Percentiles rank a stretch among this genome's conserved stretches.
Conservation (phyloP, 495 filamentous ascomycete species). For the Umbilicaria muhlenbergii region DNA sequence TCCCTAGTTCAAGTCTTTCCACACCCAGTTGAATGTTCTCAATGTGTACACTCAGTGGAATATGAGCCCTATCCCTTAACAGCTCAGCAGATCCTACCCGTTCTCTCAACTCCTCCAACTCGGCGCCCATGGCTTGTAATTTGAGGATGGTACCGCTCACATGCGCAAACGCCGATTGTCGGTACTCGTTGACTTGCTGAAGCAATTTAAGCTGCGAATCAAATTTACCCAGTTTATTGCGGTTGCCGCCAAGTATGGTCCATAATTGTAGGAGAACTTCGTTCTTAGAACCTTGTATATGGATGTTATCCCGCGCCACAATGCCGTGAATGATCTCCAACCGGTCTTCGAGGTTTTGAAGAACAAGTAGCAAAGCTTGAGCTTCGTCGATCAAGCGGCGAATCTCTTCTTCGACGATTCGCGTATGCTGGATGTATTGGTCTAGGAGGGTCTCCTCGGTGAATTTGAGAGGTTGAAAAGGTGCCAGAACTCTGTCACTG, state of each 20-base stretch:
- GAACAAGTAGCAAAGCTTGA: slow-evolving; percentile 38
- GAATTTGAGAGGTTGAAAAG: slow-evolving; percentile 38
- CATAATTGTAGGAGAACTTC: slow-evolving; percentile 51
- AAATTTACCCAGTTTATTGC: slow-evolving; percentile 34
- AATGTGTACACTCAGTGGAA: slow-evolving; percentile 52
- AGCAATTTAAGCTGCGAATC: slow-evolving; percentile 42
- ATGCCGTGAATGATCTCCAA: slow-evolving; percentile 49
- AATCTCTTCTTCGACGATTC: slow-evolving; percentile 49
- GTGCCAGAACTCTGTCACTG: slow-evolving; percentile 30
- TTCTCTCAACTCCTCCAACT: slow-evolving; percentile 52
- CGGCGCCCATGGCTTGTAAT: slow-evolving; percentile 47
- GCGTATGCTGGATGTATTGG: slow-evolving; percentile 49
- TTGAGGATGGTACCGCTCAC: slow-evolving; percentile 44
- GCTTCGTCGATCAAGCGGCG: slow-evolving; percentile 45
- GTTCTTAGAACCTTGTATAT: slow-evolving; percentile 31
- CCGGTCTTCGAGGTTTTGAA: slow-evolving; percentile 45
- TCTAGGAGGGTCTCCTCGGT: slow-evolving; percentile 37
- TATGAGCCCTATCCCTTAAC: slow-evolving; percentile 25
- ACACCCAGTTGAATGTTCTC: slow-evolving; percentile 52
- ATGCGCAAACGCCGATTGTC: slow-evolving; percentile 41
- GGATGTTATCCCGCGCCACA: slow-evolving; percentile 35
- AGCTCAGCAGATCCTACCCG: slow-evolving; percentile 45
- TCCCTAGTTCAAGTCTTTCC: slow-evolving; percentile 43
- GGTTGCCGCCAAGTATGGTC: slow-evolving; percentile 54
- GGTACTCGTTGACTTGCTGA: slow-evolving; percentile 38